These are phyloP conservation scores for Termitomyces sp. DNA, from an alignment of 1,284 basidiomycete genomes.

Conservation along the genomic window DNA sequence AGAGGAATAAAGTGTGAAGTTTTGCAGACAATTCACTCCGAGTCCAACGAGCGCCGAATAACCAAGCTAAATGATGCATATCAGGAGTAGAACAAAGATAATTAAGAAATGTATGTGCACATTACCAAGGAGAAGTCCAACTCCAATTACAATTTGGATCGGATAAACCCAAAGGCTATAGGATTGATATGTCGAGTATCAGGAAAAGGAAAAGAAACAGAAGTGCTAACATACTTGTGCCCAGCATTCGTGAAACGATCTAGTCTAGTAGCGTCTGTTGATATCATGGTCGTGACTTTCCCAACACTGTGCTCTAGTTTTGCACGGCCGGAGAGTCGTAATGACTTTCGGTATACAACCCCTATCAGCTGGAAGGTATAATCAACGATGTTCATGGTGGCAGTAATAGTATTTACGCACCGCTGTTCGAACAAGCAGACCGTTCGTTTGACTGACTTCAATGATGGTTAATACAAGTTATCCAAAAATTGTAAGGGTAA, in stretches of 20 bases:
- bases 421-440: constrained; percentile 47
- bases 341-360: constrained; percentile 64
- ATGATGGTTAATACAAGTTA: neutral
- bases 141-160: constrained; percentile 57
- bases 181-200: neutral
- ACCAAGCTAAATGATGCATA: constrained; percentile 42
- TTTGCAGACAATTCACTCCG: constrained; percentile 37
- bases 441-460: constrained; percentile 46
- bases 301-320: constrained; percentile 57
- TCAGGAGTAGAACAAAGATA: neutral
- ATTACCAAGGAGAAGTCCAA: constrained; percentile 60
- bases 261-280: constrained; percentile 52
- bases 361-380: constrained; percentile 49
- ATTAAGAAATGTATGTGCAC: constrained; percentile 27
- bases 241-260: constrained; percentile 43
- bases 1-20: neutral
- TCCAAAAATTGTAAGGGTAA: constrained; percentile 5
- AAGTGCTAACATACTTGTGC: constrained; percentile 40
- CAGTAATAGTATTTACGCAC: constrained; percentile 23
- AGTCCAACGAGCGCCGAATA: constrained; percentile 69
- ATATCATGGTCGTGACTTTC: constrained; percentile 69
- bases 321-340: constrained; percentile 62
- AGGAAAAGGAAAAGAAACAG: neutral
- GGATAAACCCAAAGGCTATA: constrained; percentile 51
- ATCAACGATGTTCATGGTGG: neutral